These are phyloP conservation scores for Ophiostoma himal-ulmi DNA, from an alignment of 2,329 filamentous ascomycete genomes.

Conservation along the genomic window DNA sequence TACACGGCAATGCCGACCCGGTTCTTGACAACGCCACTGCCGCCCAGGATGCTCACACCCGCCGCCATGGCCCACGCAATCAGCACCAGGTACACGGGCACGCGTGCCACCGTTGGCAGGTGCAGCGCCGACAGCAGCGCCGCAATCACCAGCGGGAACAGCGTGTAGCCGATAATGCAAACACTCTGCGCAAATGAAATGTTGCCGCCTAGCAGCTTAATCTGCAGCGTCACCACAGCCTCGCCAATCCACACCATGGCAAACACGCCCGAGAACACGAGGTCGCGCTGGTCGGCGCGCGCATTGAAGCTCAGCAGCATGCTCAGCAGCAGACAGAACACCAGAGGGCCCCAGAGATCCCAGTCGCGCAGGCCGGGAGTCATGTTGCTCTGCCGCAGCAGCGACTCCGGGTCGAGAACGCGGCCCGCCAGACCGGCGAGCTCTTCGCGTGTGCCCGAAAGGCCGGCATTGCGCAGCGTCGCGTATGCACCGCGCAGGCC, in stretches of 20 bases:
- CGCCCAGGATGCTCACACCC: slow-evolving; percentile 90
- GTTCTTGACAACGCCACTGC: slow-evolving; percentile 92
- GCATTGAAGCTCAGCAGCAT: slow-evolving; percentile 73
- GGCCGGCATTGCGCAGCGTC: slow-evolving; percentile 52
- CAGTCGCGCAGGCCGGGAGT: slow-evolving; percentile 87
- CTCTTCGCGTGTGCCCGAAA: slow-evolving; percentile 57
- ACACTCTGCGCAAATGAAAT: slow-evolving; percentile 98
- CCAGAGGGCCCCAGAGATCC: slow-evolving; percentile 95
- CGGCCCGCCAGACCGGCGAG: slow-evolving; percentile 55
- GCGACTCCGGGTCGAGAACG: slow-evolving; percentile 57
- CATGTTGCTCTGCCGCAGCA: slow-evolving; percentile 63
- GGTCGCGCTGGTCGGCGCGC: slow-evolving; percentile 70
- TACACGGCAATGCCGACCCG: slow-evolving; percentile 90
- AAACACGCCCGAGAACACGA: slow-evolving; percentile 94
- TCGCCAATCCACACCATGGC: slow-evolving; percentile 96
- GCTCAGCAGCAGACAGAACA: slow-evolving; percentile 83
- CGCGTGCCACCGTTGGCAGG: slow-evolving; percentile 71
- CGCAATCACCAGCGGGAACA: slow-evolving; percentile 94
- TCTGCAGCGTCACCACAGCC: slow-evolving; percentile 94
- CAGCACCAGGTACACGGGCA: slow-evolving; percentile 85
- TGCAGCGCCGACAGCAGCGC: slow-evolving; percentile 78
- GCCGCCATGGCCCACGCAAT: slow-evolving; percentile 91
- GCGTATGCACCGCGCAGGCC: slow-evolving; percentile 55
- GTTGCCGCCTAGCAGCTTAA: slow-evolving; percentile 90
- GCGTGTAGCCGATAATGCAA: slow-evolving; percentile 96